Conservation (phyloP, 2,329 filamentous ascomycete species). For the Chaetomiaceae sp. region DNA sequence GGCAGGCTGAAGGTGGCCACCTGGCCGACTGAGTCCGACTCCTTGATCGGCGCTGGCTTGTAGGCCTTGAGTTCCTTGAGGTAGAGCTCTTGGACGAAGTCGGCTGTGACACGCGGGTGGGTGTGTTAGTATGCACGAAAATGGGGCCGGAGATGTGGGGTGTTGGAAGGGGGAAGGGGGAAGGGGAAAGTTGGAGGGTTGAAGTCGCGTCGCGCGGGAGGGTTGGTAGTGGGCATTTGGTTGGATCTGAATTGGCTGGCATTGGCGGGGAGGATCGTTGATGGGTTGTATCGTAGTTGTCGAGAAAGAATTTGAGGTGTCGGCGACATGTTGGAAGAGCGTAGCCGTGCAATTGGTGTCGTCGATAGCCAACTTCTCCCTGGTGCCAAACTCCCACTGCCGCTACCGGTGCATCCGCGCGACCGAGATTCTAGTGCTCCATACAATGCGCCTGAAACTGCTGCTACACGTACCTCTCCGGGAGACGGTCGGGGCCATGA, state of each 20-base stretch:
- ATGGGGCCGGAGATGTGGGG: too few species aligned
- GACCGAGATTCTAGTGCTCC: conserved; percentile 2
- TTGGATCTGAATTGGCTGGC: too few species aligned
- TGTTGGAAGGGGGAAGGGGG: neutral
- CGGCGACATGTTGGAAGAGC: neutral
- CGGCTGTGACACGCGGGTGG: conserved; percentile 56
- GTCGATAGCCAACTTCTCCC: neutral
- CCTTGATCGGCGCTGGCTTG: conserved; percentile 81
- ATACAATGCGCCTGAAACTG: too few species aligned
- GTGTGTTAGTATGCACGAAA: conserved; percentile 6
- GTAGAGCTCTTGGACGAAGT: conserved; percentile 97
- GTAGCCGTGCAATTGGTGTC: conserved; percentile 1
- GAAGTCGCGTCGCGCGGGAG: neutral
- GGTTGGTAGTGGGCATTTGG: neutral
- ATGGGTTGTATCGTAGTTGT: neutral
- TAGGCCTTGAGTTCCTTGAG: conserved; percentile 92
- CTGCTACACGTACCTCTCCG: conserved; percentile 52
- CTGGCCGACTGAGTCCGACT: conserved; percentile 80
- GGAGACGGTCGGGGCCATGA: conserved; percentile 58
- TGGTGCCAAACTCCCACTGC: neutral
- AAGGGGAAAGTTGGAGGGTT: neutral
- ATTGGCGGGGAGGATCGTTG: neutral
- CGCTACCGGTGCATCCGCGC: conserved; percentile 11
- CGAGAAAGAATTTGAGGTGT: neutral
- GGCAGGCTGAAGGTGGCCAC: conserved; percentile 84